Percentiles rank a stretch among this genome's conserved stretches.
phyloP scores from a whole-genome alignment of 768 basidiomycete genomes.

The Trametes cubensis region DNA sequence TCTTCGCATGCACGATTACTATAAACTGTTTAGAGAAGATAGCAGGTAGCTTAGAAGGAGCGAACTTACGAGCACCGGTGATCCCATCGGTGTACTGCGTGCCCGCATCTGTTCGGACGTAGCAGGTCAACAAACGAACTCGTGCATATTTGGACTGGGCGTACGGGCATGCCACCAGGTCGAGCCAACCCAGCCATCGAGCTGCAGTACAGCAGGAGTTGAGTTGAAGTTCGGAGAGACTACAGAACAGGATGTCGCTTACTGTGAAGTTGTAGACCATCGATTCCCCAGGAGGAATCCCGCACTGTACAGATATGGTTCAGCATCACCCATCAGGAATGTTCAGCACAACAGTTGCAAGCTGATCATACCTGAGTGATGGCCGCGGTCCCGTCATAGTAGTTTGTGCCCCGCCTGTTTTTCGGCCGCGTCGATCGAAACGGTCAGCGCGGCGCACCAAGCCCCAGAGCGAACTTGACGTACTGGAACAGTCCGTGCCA shows the following conservation, averaged over 20 bases:
- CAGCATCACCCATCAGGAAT: too few species aligned
- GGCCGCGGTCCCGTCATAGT: constrained; percentile 49
- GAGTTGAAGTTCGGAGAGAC: too few species aligned
- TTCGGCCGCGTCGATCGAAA: too few species aligned
- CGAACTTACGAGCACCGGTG: constrained; percentile 41
- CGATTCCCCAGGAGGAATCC: constrained; percentile 53
- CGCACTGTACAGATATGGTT: constrained; percentile 40
- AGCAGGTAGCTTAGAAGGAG: background rate
- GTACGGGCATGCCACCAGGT: constrained; percentile 50
- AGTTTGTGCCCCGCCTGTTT: constrained; percentile 40
- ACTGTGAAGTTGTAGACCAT: constrained; percentile 39
- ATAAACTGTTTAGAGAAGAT: too few species aligned
- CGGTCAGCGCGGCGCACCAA: too few species aligned
- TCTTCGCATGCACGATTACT: constrained; percentile 47
- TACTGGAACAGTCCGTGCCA: constrained; percentile 36
- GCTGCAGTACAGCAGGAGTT: background rate
- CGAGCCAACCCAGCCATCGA: constrained; percentile 48
- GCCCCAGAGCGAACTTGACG: background rate
- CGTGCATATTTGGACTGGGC: background rate
- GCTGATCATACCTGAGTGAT: constrained; percentile 36
- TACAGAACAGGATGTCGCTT: background rate
- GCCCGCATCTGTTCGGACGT: constrained; percentile 11
- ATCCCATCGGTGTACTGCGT: constrained; percentile 52
- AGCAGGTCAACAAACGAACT: background rate
- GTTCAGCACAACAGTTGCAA: background rate